Evolutionary conservation across 2,329 filamentous ascomycete species (phyloP), one percentile per base, ranked within the genome.

Genomic region (Beauveria australis): DNA sequence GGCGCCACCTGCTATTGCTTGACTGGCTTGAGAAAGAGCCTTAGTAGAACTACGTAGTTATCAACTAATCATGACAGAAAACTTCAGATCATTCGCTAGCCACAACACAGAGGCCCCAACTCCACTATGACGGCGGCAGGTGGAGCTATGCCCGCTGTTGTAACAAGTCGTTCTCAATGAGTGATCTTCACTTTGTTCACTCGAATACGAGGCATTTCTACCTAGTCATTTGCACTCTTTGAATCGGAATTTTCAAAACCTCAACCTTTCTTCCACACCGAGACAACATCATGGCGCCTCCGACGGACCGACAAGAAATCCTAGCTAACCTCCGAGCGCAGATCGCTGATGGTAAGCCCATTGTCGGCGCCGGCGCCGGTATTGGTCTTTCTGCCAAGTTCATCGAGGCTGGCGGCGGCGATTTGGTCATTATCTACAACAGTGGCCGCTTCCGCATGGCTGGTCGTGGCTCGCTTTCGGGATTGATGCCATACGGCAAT

Each of bases 361-460:
- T 89, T 53, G 79, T 89, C 49, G 87, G 86, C n/a, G 86, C 85
- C 0, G 87, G 87, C 12, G 87, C 87, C 26, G 85, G 86, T 48
- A 88, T 88, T 61, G 87, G 87, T 0, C 79, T 90, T 3, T 87
- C 85, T 2, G 87, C 87, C 62, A 90, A 90, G 66, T 87, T 82
- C 67, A 81, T 89, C 64, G 87, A 90, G 70, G 79, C 79, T 51
- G 87, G 87, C 43, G 85, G 86, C 63, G 84, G 81, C 16, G 86
- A 89, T 66, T 74, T 90, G 47, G 88, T 90, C 67, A 84, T 89
- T 63, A 81, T 89, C 66, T 89, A 89, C 76, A 89, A 89, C 71
- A 86, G 83, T 43, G 87, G 87, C 0, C 81, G 87, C 4, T 90
- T 87, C 69, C 83, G 87, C 10, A 90, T 91, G 88, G 87, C 86